A percentile compares a stretch with the other conserved stretches of the same genome.
phyloP scores from a whole-genome alignment of 2,329 filamentous ascomycete species.

The Pseudogymnoascus sp. region DNA sequence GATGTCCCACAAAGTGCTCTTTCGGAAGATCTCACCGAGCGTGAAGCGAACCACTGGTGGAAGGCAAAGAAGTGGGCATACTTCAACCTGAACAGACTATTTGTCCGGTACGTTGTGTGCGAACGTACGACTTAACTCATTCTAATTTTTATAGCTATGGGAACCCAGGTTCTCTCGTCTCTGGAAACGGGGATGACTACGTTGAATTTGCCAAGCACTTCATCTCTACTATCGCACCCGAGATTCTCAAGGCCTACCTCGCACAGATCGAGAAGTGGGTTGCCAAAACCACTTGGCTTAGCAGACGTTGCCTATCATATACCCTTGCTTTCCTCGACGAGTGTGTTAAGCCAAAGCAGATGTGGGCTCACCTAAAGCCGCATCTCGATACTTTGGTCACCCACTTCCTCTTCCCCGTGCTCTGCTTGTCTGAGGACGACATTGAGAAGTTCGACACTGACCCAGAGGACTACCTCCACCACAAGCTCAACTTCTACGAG shows the following conservation, averaged over 20 bases:
- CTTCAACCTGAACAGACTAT: constrained; percentile 92
- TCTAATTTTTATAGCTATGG: constrained; percentile 59
- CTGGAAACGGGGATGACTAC: constrained; percentile 67
- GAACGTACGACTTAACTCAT: neutral
- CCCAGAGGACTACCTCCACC: constrained; percentile 91
- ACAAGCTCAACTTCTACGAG: constrained; percentile 96
- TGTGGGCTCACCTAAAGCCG: constrained; percentile 90
- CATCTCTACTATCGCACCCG: constrained; percentile 82
- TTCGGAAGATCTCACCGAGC: constrained; percentile 69
- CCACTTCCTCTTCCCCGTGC: constrained; percentile 89
- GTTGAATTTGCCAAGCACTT: constrained; percentile 83
- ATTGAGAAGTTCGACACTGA: constrained; percentile 90
- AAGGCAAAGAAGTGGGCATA: constrained; percentile 99
- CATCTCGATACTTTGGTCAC: constrained; percentile 90
- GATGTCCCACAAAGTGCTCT: constrained; percentile 71
- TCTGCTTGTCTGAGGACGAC: constrained; percentile 88
- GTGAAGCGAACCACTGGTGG: constrained; percentile 97
- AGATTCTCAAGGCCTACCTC: constrained; percentile 92
- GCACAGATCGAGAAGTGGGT: constrained; percentile 97
- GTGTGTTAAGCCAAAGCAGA: constrained; percentile 92
- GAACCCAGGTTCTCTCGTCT: constrained; percentile 68
- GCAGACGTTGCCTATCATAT: constrained; percentile 86
- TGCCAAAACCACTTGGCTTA: constrained; percentile 86
- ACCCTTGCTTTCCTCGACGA: constrained; percentile 94
- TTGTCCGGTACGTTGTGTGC: constrained; percentile 60